phyloP scores from a whole-genome alignment of 2,329 filamentous ascomycete genomes.

The Trichoderma asperellum region DNA sequence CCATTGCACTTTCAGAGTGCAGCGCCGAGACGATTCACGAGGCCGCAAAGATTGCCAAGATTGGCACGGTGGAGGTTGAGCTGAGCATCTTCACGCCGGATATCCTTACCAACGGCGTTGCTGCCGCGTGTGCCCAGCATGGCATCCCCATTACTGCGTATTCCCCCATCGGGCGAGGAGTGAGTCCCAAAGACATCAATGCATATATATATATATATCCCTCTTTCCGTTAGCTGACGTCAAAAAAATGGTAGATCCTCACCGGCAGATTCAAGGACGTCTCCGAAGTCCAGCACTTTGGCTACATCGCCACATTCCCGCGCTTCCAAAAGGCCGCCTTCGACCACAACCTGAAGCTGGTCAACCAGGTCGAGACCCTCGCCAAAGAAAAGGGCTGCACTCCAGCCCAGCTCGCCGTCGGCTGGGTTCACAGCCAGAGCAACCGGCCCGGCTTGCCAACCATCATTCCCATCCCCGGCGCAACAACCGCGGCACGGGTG shows the following conservation, averaged over 20 bases:
- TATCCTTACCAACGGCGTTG: slow-evolving; percentile 55
- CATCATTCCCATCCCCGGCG: slow-evolving; percentile 70
- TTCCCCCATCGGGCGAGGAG: slow-evolving; percentile 40
- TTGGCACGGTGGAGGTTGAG: slow-evolving; percentile 59
- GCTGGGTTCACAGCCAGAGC: slow-evolving; percentile 61
- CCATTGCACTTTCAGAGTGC: slow-evolving; percentile 57
- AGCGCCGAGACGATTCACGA: slow-evolving; percentile 53
- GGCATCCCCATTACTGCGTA: slow-evolving; percentile 73
- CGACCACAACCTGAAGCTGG: slow-evolving; percentile 65
- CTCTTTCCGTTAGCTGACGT: neutral
- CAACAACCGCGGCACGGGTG: slow-evolving; percentile 60
- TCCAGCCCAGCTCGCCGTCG: slow-evolving; percentile 67
- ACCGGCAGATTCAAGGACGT: slow-evolving; percentile 37
- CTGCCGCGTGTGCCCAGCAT: slow-evolving; percentile 61
- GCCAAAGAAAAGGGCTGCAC: slow-evolving; percentile 65
- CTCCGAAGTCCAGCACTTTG: slow-evolving; percentile 34
- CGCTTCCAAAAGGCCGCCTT: slow-evolving; percentile 68
- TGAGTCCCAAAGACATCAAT: slow-evolving; percentile 34
- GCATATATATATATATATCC: slow-evolving; percentile 15
- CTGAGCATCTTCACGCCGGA: slow-evolving; percentile 55
- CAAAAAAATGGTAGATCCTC: slow-evolving; percentile 36
- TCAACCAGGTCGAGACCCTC: slow-evolving; percentile 59
- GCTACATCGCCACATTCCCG: slow-evolving; percentile 46
- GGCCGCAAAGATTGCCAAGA: slow-evolving; percentile 49
- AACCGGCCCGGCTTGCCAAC: slow-evolving; percentile 55